A percentile compares a stretch with the other conserved stretches of the same genome.
phyloP scores from a whole-genome alignment of 2,329 filamentous ascomycete species.

The Eutypa lata region DNA sequence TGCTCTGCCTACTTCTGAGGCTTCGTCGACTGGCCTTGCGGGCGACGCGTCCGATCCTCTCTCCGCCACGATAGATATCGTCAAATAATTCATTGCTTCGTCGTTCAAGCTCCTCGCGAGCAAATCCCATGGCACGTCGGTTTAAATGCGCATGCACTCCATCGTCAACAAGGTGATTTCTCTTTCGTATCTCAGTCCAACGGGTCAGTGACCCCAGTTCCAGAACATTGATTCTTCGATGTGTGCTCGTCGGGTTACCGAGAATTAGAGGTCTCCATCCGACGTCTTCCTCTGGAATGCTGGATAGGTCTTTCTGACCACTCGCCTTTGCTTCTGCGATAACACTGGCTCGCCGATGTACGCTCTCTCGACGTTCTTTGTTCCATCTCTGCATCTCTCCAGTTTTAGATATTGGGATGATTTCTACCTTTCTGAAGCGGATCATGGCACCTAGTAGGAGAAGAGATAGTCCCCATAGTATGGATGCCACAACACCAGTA shows the following conservation, averaged over 20 bases:
- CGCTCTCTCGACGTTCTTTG: constrained; percentile 46
- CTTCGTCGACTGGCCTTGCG: constrained; percentile 33
- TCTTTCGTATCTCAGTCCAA: constrained; percentile 69
- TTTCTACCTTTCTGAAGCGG: constrained; percentile 64
- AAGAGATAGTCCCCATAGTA: constrained; percentile 63
- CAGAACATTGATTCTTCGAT: constrained; percentile 66
- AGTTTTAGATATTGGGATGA: constrained; percentile 61
- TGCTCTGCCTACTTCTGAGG: constrained; percentile 24
- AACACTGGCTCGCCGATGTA: constrained; percentile 40
- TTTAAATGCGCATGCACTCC: constrained; percentile 32
- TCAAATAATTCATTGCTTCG: constrained; percentile 23
- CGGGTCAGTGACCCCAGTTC: constrained; percentile 66
- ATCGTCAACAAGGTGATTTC: constrained; percentile 55
- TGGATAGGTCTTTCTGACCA: constrained; percentile 21
- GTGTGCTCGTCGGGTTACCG: constrained; percentile 67
- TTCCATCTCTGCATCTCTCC: constrained; percentile 53
- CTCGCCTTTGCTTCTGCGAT: constrained; percentile 30
- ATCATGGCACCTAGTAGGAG: constrained; percentile 60
- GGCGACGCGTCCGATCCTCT: constrained; percentile 26
- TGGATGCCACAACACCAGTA: constrained; percentile 65
- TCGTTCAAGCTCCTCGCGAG: constrained; percentile 27
- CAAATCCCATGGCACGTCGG: constrained; percentile 29
- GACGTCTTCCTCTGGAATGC: constrained; percentile 52
- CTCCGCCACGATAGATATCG: constrained; percentile 27
- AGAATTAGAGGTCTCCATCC: constrained; percentile 67